These are phyloP conservation scores for Ilex paraguariensis DNA, from an alignment of 305 asterid genomes.

Conservation along the genomic window DNA sequence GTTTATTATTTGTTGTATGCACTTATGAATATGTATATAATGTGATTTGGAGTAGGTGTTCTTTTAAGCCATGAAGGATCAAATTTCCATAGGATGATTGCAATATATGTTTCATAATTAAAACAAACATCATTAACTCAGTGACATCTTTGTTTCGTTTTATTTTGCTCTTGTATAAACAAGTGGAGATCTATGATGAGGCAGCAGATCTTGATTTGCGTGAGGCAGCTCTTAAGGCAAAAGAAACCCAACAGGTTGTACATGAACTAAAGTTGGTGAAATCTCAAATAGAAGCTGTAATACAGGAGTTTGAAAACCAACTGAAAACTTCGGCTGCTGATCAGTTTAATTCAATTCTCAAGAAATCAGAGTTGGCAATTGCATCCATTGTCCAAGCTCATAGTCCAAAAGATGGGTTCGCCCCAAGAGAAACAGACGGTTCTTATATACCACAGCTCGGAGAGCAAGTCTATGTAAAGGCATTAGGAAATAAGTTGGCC, in stretches of 20 bases:
- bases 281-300: constrained; percentile 48
- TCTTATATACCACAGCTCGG: constrained; percentile 53
- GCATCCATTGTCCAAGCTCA: constrained; percentile 57
- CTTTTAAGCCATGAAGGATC: too few species aligned
- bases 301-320: constrained; percentile 63
- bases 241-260: constrained; percentile 53
- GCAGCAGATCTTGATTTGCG: constrained; percentile 73
- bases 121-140: too few species aligned
- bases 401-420: constrained; percentile 35
- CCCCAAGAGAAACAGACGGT: constrained; percentile 25
- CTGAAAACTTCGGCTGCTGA: constrained; percentile 36
- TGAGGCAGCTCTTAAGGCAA: constrained; percentile 71
- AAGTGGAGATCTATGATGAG: constrained; percentile 58
- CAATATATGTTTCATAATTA: too few species aligned
- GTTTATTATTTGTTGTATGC: too few species aligned
- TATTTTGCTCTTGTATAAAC: too few species aligned
- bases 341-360: constrained; percentile 48
- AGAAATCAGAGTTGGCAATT: constrained; percentile 69
- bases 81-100: too few species aligned
- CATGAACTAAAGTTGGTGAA: constrained; percentile 51
- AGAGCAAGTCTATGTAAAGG: constrained; percentile 57
- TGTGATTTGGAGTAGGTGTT: too few species aligned
- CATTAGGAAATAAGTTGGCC: constrained; percentile 71
- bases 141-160: too few species aligned
- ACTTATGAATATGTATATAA: too few species aligned